Percentiles rank a stretch among this genome's conserved stretches.
phyloP scores from a whole-genome alignment of 2,329 filamentous ascomycete species.

The Cryphonectria nitschkei region DNA sequence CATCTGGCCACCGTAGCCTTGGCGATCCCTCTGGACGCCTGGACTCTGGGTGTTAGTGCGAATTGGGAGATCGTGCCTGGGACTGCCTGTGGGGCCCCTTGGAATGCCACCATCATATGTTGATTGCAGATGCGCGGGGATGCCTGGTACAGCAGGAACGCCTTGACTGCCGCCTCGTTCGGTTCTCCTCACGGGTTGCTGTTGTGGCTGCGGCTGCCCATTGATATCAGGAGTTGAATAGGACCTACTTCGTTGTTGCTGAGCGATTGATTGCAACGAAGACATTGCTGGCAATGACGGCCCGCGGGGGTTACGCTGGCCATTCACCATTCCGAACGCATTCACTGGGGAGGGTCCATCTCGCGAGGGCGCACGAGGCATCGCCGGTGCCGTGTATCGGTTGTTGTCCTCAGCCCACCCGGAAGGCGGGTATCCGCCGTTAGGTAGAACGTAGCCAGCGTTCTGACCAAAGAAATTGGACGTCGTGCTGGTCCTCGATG shows the following conservation, averaged over 20 bases:
- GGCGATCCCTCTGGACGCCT: constrained; percentile 65
- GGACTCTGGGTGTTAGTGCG: constrained; percentile 74
- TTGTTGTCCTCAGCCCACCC: constrained; percentile 75
- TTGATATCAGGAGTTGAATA: constrained; percentile 97
- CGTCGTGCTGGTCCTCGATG: constrained; percentile 73
- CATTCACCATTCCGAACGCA: constrained; percentile 62
- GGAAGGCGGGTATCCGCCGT: constrained; percentile 70
- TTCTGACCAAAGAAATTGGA: constrained; percentile 69
- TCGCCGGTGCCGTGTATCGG: constrained; percentile 86
- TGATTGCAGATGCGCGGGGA: constrained; percentile 69
- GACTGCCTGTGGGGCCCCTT: constrained; percentile 82
- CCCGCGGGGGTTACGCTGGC: constrained; percentile 67
- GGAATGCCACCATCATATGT: constrained; percentile 68
- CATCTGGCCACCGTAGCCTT: constrained; percentile 53
- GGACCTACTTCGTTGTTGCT: constrained; percentile 76
- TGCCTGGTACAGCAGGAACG: constrained; percentile 74
- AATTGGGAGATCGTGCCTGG: constrained; percentile 67
- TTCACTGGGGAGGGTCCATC: constrained; percentile 70
- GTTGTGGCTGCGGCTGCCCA: constrained; percentile 64
- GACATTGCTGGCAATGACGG: constrained; percentile 75
- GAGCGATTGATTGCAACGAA: constrained; percentile 47
- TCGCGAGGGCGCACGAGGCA: constrained; percentile 78
- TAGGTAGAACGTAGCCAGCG: constrained; percentile 69
- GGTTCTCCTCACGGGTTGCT: constrained; percentile 55
- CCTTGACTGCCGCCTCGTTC: constrained; percentile 53